These are phyloP conservation scores for Aspergillus candidus DNA, from an alignment of 2,329 filamentous ascomycete genomes.

Conservation along the genomic window DNA sequence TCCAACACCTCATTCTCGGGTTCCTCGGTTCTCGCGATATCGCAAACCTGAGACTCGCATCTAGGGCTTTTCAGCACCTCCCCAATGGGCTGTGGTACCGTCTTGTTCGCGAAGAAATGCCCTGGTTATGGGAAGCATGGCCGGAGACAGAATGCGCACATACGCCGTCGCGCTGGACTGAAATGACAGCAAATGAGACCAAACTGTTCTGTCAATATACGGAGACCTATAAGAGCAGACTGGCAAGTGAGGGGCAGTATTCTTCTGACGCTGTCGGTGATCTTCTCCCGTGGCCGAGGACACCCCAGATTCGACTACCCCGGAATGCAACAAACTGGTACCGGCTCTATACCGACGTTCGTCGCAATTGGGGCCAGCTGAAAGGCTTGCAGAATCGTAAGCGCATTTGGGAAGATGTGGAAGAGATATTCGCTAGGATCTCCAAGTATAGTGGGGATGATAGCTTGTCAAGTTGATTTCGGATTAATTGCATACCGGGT, in stretches of 20 bases:
- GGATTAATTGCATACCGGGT: no score
- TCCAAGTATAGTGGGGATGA: no score
- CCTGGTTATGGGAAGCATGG: conserved; percentile 16
- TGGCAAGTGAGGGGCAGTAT: no score
- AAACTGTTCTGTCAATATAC: not conserved
- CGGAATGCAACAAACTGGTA: conserved; percentile 15
- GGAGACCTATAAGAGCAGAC: not conserved
- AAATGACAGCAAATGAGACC: conserved; percentile 4
- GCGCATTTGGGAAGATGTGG: conserved; percentile 19
- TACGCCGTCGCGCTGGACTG: conserved; percentile 8
- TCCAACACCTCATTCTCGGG: conserved; percentile 3
- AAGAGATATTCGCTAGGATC: conserved; percentile 21
- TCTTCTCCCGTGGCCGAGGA: not conserved
- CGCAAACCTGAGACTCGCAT: conserved; percentile 3
- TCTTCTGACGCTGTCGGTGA: not conserved
- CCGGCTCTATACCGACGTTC: conserved; percentile 15
- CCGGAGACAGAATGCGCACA: conserved; percentile 6
- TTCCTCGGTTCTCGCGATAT: conserved; percentile 7
- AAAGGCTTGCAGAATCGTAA: conserved; percentile 20
- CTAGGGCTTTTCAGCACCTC: conserved; percentile 8
- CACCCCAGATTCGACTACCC: not conserved
- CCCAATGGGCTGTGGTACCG: conserved; percentile 10
- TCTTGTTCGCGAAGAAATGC: conserved; percentile 13
- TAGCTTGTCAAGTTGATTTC: no score
- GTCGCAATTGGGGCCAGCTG: conserved; percentile 11